These are phyloP conservation scores for Trametopsis cervina DNA, from an alignment of 768 basidiomycete genomes.

Conservation along the genomic window DNA sequence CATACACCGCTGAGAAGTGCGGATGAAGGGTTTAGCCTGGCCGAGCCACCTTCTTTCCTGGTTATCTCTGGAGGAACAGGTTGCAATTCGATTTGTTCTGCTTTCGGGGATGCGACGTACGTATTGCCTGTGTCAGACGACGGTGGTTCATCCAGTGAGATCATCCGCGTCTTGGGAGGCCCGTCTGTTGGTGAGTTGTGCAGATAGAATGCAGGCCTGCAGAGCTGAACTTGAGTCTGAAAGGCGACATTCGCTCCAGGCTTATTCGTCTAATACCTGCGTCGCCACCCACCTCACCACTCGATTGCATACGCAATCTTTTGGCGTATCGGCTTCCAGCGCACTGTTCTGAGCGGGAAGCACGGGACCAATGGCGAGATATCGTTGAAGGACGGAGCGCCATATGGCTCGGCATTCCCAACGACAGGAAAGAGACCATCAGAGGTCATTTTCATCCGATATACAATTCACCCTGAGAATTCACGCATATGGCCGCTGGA, in stretches of 20 bases:
- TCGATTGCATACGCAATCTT: conserved; percentile 69
- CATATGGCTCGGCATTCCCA: conserved; percentile 82
- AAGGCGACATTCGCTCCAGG: conserved; percentile 85
- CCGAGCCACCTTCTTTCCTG: conserved; percentile 41
- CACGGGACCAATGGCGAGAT: conserved; percentile 86
- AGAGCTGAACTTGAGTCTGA: not conserved
- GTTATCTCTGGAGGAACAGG: conserved; percentile 94
- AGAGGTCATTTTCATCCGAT: conserved; percentile 43
- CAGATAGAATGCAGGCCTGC: not conserved
- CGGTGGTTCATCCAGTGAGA: conserved; percentile 92
- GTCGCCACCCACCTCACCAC: conserved; percentile 48
- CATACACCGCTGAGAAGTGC: too few species aligned
- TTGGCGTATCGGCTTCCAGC: conserved; percentile 76
- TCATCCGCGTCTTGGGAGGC: conserved; percentile 83
- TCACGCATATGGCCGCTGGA: conserved; percentile 7
- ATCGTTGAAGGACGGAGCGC: conserved; percentile 82
- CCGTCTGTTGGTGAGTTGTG: conserved; percentile 66
- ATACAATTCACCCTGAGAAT: not conserved
- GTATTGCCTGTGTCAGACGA: conserved; percentile 93
- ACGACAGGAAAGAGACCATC: conserved; percentile 87
- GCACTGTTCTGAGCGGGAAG: conserved; percentile 60
- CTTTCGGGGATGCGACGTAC: conserved; percentile 73
- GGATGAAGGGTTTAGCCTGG: not conserved
- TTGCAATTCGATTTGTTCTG: conserved; percentile 84
- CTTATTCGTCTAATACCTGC: conserved; percentile 82